Evolutionary conservation across 2,329 filamentous ascomycete species (phyloP).

Genomic region (Teratosphaeriaceae sp.): DNA sequence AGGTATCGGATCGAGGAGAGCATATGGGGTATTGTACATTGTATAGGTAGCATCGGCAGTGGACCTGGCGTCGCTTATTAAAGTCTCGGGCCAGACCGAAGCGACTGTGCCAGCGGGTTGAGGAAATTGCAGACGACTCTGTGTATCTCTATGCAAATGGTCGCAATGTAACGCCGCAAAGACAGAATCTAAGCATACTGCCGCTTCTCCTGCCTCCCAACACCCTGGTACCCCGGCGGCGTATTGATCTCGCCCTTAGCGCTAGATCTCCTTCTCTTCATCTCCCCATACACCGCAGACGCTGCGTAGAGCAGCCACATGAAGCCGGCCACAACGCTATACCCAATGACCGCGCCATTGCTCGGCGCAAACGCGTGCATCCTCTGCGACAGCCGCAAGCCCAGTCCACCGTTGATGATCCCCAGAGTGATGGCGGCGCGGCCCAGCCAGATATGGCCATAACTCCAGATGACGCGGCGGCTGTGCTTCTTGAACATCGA

Average conservation of each 20-base stretch:
- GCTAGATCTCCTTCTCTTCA: conserved; percentile 10
- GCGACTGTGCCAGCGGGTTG: too few species aligned
- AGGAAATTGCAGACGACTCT: too few species aligned
- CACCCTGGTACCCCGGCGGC: conserved; percentile 1
- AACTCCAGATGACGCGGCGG: conserved; percentile 40
- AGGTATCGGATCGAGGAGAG: too few species aligned
- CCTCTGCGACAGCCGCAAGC: conserved; percentile 42
- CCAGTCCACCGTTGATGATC: conserved; percentile 52
- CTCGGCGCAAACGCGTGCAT: conserved; percentile 24
- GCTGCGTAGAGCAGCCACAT: conserved; percentile 39
- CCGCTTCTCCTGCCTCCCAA: neutral
- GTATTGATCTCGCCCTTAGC: conserved; percentile 7
- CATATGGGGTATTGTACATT: too few species aligned
- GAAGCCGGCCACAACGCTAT: conserved; percentile 44
- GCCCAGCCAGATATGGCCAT: conserved; percentile 51
- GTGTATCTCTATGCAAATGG: too few species aligned
- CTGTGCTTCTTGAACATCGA: conserved; percentile 43
- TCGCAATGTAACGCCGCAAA: too few species aligned
- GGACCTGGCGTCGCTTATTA: too few species aligned
- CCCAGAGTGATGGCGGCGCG: conserved; percentile 45
- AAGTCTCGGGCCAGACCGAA: too few species aligned
- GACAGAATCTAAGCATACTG: conserved; percentile 3
- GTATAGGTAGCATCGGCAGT: too few species aligned
- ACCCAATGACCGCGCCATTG: conserved; percentile 39
- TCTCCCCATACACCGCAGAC: conserved; percentile 17